Evolutionary conservation across 345 rosid genomes (phyloP), one percentile per base, ranked within the genome.

Genomic region (Erodium maritimum): DNA sequence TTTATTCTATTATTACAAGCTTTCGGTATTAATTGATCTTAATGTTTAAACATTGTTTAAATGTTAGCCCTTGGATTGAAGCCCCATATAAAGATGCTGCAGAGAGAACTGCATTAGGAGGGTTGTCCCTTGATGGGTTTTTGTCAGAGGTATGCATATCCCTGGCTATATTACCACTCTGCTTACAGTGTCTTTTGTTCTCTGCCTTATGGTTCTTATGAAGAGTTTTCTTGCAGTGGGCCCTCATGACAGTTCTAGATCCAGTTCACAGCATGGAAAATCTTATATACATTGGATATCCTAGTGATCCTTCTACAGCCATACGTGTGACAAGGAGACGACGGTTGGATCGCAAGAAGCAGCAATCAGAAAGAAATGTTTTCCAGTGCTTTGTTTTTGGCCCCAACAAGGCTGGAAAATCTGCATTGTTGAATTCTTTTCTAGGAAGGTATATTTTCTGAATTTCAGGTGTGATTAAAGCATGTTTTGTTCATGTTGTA

Each of bases 331-430:
- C 96, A 50, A 69, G 72, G 62, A 83, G 80, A 72, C 83, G 80
- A 82, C 69, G 80, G 50, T 56, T 74, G 46, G 90, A 88, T 71
- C 81, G 81, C 48, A 88, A 82, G 85, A 88, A 85, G 80, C 85
- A 80, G 60, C 77, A 24, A 57, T 77, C 88, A 58, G 88, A 83
- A 54, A 81, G 85, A 73, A 81, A 77, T 71, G 87, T 85, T 63
- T 85, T 83, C 61, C 82, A 63, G 59, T 79, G 93, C 79, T 69
- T 66, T 70, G 87, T 81, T 73, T 77, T 88, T 68, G 93, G 94
- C 58, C 84, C 96, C n/a, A 71, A 71, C 67, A 81, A 70, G 16
- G 71, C 94, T 64, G 94, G 96, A 72, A 85, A 88, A 68, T 80
- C 94, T 62, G 71, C 86, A 37, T 53, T 85, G 19, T 69, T 85